Base-by-base conservation (phyloP, 805 yeast species). In the Pichia nanzhaoensis region DNA sequence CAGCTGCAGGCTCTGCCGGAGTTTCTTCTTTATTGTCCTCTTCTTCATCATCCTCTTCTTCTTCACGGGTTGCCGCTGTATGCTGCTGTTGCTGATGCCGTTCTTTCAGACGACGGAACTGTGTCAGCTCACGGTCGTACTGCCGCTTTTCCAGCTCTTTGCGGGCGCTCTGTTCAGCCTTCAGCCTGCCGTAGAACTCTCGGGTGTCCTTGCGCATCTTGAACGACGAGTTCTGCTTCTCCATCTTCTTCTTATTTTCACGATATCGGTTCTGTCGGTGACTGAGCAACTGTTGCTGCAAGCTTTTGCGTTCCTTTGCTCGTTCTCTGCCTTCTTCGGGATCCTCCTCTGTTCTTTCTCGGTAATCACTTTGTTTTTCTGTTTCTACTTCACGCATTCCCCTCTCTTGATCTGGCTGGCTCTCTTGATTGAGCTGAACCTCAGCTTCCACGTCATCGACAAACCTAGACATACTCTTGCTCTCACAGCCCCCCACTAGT, bases 281-380 rank as follows among this genome's bases (percentile, higher is more conserved):
- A 39, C 68, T 73, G 30, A 60, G 57, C 21, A 72, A 51, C 53
- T 73, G 78, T 19, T 71, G 70, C 14, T 61, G 63, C 13, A 73
- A 54, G 3, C 73, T 60, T 53, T 69, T 69, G 20, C 76, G 55
- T 37, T 60, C 34, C 13, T 44, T 24, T 6, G 13, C 16, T 2
- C 20, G 30, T 9, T 44, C 8, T 6, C 12, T 21, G 39, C 10
- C 14, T 9, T 18, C 35, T n/a, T 34, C 22, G n/a, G n/a, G n/a
- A n/a, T n/a, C n/a, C n/a, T n/a, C n/a, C n/a, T 14, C 5, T 9
- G 21, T 16, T 9, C 5, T 22, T 13, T 41, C 13, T 16, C 19
- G 10, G 9, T 24, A 19, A 24, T 27, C 20, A 14, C 21, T 3
- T 30, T 38, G 63, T 7, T 52, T 48, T 17, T 49, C 53, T 13